Base-by-base conservation (phyloP, 768 basidiomycete species). In the Fomitopsis serialis region DNA sequence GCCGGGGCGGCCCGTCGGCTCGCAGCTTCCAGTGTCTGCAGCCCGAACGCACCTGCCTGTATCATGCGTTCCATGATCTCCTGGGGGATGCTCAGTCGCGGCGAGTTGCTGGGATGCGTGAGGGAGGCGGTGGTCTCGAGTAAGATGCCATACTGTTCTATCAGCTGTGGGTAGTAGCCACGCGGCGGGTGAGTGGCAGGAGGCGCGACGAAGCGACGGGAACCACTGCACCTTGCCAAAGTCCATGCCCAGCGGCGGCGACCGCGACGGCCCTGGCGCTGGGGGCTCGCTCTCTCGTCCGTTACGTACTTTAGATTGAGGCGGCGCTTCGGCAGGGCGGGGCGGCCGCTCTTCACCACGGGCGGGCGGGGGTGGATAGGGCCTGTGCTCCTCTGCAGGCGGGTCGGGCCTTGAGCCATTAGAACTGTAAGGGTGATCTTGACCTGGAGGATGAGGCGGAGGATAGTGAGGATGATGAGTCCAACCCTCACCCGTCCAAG, bases 81-180 rank as follows among this genome's bases (percentile, higher is more conserved):
- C 10, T 42, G 62, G 19, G 70, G 46, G 12, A 62, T 58, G 60
- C 63, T 34, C 53, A 48, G 48, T 55, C 63, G 49, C 50, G 61
- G 57, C 59, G 63, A 51, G 4, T 55, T 47, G 27, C 61, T 53
- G 35, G 66, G 65, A 48, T 58, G 53, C 36, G 52, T 25, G 50
- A 72, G 48, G 53, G 71, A 62, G 58, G 58, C 65, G 17, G 63
- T 66, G n/a, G 72, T 65, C 56, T 78, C 72, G 56, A 78, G 64
- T 56, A 78, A 69, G 43, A 71, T 52, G 42, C 70, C 66, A 61
- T 78, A 78, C 23, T 75, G 77, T 19, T 78, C 75, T 51, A 69
- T 58, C 53, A 78, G 66, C 76, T 78, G 53, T 52, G 46, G 52
- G 21, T 45, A 21, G 32, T 15, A 49, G 42, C 45, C 44, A 44